A percentile compares a stretch with the other conserved stretches of the same genome.
Evolutionary conservation across 2,329 filamentous ascomycete genomes (phyloP).

Genomic region (Hypoxylon sp.): DNA sequence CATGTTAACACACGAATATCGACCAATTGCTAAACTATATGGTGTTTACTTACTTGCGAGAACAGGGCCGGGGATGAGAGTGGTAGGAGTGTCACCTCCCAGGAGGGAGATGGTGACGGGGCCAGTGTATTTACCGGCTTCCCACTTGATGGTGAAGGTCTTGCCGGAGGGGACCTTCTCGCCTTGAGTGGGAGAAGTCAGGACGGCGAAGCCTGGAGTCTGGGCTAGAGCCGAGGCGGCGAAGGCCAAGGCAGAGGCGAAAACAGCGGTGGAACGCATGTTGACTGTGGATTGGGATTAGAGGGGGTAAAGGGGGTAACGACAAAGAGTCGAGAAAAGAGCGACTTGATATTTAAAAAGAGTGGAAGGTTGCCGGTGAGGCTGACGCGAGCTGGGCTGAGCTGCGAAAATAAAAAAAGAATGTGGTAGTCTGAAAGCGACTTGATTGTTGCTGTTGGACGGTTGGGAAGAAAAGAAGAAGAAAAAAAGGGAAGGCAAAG

Average conservation of each 20-base stretch:
- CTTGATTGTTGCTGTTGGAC: conserved; percentile 29
- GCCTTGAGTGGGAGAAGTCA: conserved; percentile 63
- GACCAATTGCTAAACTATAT: not conserved
- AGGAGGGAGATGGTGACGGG: conserved; percentile 69
- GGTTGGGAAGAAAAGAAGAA: conserved; percentile 19
- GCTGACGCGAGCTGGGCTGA: conserved; percentile 39
- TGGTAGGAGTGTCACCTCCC: conserved; percentile 63
- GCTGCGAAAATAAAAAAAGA: conserved; percentile 37
- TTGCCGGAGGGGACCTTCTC: conserved; percentile 64
- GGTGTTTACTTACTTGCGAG: conserved; percentile 66
- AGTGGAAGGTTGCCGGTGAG: conserved; percentile 36
- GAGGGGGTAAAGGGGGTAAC: not conserved
- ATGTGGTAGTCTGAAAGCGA: conserved; percentile 40
- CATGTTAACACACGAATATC: conserved; percentile 41
- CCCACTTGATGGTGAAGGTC: conserved; percentile 68
- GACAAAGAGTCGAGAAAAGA: conserved; percentile 30
- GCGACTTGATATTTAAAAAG: conserved; percentile 40
- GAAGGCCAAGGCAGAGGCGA: conserved; percentile 66
- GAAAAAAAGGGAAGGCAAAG: conserved; percentile 18
- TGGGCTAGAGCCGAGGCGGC: conserved; percentile 67
- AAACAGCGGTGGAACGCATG: conserved; percentile 68
- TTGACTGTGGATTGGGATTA: conserved; percentile 55
- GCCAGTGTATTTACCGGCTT: conserved; percentile 58
- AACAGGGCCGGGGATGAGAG: conserved; percentile 59
- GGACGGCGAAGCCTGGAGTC: conserved; percentile 69